A percentile compares a stretch with the other conserved stretches of the same genome.
Conservation (phyloP, 1,139 yeast species). For the Scheffersomyces parashehatae region DNA sequence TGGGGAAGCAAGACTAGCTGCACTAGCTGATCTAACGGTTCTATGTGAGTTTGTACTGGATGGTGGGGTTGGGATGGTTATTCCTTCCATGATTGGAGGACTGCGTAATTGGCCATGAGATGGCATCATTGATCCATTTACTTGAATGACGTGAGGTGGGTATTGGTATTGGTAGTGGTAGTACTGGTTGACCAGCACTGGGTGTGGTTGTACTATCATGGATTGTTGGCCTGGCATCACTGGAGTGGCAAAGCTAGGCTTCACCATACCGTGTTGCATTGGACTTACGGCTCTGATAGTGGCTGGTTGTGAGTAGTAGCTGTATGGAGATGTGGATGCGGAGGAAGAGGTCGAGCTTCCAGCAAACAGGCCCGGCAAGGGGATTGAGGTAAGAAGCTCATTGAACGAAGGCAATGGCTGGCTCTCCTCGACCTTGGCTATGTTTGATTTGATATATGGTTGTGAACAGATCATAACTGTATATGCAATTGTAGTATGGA, state of each 20-base stretch:
- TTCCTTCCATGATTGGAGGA: constrained; percentile 1
- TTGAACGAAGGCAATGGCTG: constrained; percentile 34
- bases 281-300: constrained; percentile 3
- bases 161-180: constrained; percentile 8
- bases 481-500: too few species aligned
- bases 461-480: not conserved
- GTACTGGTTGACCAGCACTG: constrained; percentile 3
- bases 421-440: not conserved
- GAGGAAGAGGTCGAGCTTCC: not conserved
- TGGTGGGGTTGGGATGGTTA: constrained; percentile 5
- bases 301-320: constrained; percentile 1
- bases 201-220: constrained; percentile 3
- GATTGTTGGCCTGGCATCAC: not conserved
- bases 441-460: not conserved
- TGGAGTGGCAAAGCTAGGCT: constrained; percentile 3
- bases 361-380: constrained; percentile 30
- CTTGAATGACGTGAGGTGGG: constrained; percentile 2
- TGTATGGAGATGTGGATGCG: not conserved
- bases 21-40: not conserved
- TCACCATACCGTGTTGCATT: constrained; percentile 1
- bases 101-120: constrained; percentile 1
- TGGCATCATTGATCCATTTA: not conserved
- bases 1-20: not conserved
- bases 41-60: constrained; percentile 2
- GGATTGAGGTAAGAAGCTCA: constrained; percentile 39